Conservation (phyloP, 1,284 basidiomycete species). For the Trametes versicolor region DNA sequence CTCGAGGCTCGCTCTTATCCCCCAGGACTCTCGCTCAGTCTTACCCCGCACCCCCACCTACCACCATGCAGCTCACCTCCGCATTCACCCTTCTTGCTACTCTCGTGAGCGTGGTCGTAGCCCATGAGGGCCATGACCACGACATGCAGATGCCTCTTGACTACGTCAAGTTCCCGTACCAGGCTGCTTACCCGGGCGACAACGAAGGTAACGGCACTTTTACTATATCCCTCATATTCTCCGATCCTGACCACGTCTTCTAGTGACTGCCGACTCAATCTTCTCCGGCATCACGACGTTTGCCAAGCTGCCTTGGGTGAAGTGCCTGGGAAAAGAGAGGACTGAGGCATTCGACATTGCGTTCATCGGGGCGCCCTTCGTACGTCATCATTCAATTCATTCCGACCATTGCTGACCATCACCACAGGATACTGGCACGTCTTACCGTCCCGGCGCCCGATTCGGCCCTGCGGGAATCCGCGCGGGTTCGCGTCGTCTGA, state of each 20-base stretch:
- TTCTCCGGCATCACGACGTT: constrained; percentile 83
- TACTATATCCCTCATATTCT: background rate
- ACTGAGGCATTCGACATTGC: constrained; percentile 75
- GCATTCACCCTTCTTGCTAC: constrained; percentile 27
- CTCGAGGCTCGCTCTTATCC: constrained; percentile 6
- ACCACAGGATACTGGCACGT: constrained; percentile 74
- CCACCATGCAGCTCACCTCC: constrained; percentile 36
- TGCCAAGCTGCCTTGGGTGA: constrained; percentile 78
- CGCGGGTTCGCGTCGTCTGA: constrained; percentile 76
- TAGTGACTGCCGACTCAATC: constrained; percentile 74
- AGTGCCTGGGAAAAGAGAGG: constrained; percentile 70
- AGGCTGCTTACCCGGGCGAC: constrained; percentile 55
- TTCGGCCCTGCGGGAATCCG: constrained; percentile 84
- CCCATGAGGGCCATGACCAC: constrained; percentile 54
- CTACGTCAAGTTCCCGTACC: constrained; percentile 71
- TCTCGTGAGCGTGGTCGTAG: constrained; percentile 36
- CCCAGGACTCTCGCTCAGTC: background rate
- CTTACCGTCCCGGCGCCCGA: constrained; percentile 81
- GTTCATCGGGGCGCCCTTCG: constrained; percentile 83
- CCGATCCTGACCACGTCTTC: constrained; percentile 1
- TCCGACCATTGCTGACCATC: constrained; percentile 3
- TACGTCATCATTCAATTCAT: constrained; percentile 46
- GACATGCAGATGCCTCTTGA: constrained; percentile 67
- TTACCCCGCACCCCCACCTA: background rate
- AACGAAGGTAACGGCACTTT: constrained; percentile 56